Percentiles rank a stretch among this genome's conserved stretches.
These are phyloP conservation scores for Ogataea minuta DNA, from an alignment of 805 yeast species.

Conservation along the genomic window DNA sequence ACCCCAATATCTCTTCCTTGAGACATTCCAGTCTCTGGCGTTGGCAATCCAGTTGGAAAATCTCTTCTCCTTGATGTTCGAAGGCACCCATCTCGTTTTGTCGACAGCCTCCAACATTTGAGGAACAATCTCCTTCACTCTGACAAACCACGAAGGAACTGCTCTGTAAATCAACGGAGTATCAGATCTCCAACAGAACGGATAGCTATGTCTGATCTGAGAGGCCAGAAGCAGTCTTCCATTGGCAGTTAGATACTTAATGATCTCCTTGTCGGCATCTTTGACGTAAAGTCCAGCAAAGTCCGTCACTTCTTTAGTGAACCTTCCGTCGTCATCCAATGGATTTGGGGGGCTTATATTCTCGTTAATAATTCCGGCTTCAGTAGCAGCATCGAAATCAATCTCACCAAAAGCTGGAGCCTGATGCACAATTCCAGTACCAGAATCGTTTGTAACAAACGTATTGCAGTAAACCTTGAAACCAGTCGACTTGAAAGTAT, in stretches of 20 bases:
- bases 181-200: slow-evolving; percentile 99
- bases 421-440: slow-evolving; percentile 99
- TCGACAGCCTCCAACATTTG: slow-evolving; percentile 84
- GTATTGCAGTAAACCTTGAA: slow-evolving; percentile 80
- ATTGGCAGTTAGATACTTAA: slow-evolving; percentile 72
- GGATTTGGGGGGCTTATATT: slow-evolving; percentile 84
- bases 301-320: slow-evolving; percentile 71
- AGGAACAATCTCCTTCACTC: slow-evolving; percentile 83
- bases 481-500: slow-evolving; percentile 70
- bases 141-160: slow-evolving; percentile 98
- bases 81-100: slow-evolving; percentile 93
- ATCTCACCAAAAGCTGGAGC: slow-evolving; percentile 99
- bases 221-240: slow-evolving; percentile 74
- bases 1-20: slow-evolving; percentile 99
- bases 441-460: slow-evolving; percentile 89
- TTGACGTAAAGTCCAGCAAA: slow-evolving; percentile 86
- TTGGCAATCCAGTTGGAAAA: slow-evolving; percentile 97
- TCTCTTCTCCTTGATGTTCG: slow-evolving; percentile 85
- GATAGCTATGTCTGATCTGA: slow-evolving; percentile 93
- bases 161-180: slow-evolving; percentile 95
- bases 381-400: slow-evolving; percentile 83
- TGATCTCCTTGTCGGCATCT: slow-evolving; percentile 91
- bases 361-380: slow-evolving; percentile 70
- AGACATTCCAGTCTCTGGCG: slow-evolving; percentile 98
- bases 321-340: slow-evolving; percentile 87